Percentiles rank a stretch among this genome's conserved stretches.
Conservation (phyloP, 345 rosid genomes). For the Carallia pectinifolia region DNA sequence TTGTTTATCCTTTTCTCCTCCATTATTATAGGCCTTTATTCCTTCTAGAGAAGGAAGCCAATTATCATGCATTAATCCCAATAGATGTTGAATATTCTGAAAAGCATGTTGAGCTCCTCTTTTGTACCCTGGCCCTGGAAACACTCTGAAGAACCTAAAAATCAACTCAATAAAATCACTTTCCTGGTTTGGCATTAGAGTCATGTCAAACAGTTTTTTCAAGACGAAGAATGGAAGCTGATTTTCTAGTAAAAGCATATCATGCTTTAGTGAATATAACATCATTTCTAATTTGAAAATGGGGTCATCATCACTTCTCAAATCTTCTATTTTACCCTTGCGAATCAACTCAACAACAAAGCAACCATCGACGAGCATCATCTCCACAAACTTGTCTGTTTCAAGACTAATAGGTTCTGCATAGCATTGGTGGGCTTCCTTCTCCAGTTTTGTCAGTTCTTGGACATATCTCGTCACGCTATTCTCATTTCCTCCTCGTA, state of each 20-base stretch:
- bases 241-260: conserved; percentile 2
- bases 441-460: no score
- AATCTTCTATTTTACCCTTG: not conserved
- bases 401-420: no score
- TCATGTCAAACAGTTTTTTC: not conserved
- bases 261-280: no score
- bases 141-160: not conserved
- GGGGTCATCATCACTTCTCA: not conserved
- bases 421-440: no score
- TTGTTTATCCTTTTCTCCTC: no score
- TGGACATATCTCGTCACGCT: not conserved
- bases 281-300: not conserved
- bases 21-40: no score
- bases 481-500: not conserved
- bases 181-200: not conserved
- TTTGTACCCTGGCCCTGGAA: not conserved
- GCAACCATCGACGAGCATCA: conserved; percentile 22
- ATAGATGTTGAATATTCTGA: not conserved
- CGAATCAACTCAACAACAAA: conserved; percentile 14
- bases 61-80: not conserved
- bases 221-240: conserved; percentile 26
- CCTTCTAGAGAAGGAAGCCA: no score
- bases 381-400: conserved; percentile 4
- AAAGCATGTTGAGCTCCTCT: not conserved
- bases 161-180: not conserved